phyloP scores from a whole-genome alignment of 306 rosid species.

The Acacia melanoxylon region DNA sequence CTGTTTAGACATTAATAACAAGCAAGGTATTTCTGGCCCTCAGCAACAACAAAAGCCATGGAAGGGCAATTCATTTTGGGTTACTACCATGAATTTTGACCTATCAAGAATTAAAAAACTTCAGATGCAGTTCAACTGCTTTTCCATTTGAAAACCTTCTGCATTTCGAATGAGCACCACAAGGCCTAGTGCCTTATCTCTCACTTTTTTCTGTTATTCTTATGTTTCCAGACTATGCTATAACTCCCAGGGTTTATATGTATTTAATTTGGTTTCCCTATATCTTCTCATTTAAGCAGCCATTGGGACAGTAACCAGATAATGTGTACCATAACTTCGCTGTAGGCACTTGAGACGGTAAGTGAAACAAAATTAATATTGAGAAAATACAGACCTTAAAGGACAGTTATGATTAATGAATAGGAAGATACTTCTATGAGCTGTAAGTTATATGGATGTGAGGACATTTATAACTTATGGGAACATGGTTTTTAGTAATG shows the following conservation, averaged over 20 bases:
- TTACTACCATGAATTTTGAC: constrained; percentile 1
- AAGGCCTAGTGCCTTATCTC: neutral
- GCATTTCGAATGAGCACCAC: neutral
- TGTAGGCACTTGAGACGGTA: neutral
- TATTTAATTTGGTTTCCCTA: neutral
- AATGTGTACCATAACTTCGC: neutral
- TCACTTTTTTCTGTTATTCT: neutral
- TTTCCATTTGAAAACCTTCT: neutral
- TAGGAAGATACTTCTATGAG: neutral
- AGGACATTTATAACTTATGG: neutral
- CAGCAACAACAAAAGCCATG: neutral
- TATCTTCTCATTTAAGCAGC: neutral
- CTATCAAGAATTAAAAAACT: neutral
- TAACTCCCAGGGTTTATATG: neutral
- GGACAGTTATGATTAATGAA: neutral
- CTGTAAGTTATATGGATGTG: neutral
- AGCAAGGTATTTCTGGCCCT: neutral
- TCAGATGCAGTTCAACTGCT: neutral
- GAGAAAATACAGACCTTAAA: neutral
- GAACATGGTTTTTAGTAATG: neutral
- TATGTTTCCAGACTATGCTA: neutral
- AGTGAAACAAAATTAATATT: neutral
- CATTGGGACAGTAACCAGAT: neutral
- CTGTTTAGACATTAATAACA: neutral
- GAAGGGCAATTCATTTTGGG: neutral